A percentile compares a stretch with the other conserved stretches of the same genome.
phyloP scores from a whole-genome alignment of 2,329 filamentous ascomycete genomes.

The Botrytis fragariae region DNA sequence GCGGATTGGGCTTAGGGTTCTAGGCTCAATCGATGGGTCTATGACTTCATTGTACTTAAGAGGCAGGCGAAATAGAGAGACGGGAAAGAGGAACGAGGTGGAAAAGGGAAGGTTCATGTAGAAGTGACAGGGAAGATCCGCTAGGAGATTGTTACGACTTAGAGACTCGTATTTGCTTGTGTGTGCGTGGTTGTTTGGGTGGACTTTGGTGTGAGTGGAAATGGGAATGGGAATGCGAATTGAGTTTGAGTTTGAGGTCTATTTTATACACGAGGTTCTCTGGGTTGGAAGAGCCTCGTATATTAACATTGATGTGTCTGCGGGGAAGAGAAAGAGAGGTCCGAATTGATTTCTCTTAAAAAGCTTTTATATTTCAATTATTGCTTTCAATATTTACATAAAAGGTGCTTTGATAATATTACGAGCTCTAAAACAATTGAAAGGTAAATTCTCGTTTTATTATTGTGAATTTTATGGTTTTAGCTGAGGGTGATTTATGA shows the following conservation, averaged over 20 bases:
- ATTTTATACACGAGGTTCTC: not conserved
- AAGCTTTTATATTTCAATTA: not conserved
- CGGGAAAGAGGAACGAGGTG: not conserved
- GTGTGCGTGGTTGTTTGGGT: not conserved
- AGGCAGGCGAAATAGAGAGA: not conserved
- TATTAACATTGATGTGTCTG: not conserved
- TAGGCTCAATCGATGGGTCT: not conserved
- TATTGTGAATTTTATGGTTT: not conserved
- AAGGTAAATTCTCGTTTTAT: not conserved
- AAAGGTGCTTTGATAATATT: not conserved
- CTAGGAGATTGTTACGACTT: not conserved
- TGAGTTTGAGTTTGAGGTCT: not conserved
- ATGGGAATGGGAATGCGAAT: not conserved
- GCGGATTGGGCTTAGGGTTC: not conserved
- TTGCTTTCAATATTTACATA: not conserved
- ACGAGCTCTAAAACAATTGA: not conserved
- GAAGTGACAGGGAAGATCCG: not conserved
- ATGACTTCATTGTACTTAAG: slow-evolving; percentile 11
- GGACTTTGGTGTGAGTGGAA: too few relatives aligned
- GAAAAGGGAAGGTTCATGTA: not conserved
- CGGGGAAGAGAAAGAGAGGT: not conserved
- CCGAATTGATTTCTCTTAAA: not conserved
- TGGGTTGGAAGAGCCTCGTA: not conserved
- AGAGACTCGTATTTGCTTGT: not conserved
- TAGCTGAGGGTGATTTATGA: too few relatives aligned